These are phyloP conservation scores for Mycosphaerella arachidis DNA, from an alignment of 2,329 filamentous ascomycete species.

Conservation along the genomic window DNA sequence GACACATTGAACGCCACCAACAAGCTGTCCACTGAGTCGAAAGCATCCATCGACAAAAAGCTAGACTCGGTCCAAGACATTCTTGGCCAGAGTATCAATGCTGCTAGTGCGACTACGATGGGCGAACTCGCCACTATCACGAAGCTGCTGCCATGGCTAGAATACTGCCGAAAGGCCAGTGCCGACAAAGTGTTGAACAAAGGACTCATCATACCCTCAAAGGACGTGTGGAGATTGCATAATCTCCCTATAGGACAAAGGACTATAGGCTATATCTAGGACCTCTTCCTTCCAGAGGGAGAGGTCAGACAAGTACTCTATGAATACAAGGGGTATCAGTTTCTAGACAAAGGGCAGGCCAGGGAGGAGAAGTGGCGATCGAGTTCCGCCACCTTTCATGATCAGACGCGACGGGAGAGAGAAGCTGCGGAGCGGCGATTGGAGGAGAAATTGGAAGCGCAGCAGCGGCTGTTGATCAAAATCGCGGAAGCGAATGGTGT, in stretches of 20 bases:
- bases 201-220: too few relatives aligned
- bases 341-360: conserved; percentile 33
- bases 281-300: too few relatives aligned
- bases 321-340: too few relatives aligned
- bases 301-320: too few relatives aligned
- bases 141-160: conserved; percentile 36
- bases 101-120: conserved; percentile 24
- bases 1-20: conserved; percentile 22
- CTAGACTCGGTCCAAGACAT: conserved; percentile 25
- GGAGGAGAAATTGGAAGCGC: conserved; percentile 31
- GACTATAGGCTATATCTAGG: too few relatives aligned
- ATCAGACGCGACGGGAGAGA: conserved; percentile 33
- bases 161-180: conserved; percentile 36
- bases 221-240: too few relatives aligned
- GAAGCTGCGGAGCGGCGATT: conserved; percentile 35
- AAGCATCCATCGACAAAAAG: conserved; percentile 14
- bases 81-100: conserved; percentile 26
- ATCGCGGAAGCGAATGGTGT: conserved; percentile 25
- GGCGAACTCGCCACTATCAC: conserved; percentile 29
- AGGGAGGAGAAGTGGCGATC: conserved; percentile 40
- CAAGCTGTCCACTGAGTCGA: conserved; percentile 11
- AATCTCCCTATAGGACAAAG: too few relatives aligned
- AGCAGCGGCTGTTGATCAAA: conserved; percentile 27
- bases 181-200: conserved; percentile 32
- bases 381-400: conserved; percentile 38